Conservation (phyloP, 192 early-diverging fungal species). For the Umbelopsis vinacea region DNA sequence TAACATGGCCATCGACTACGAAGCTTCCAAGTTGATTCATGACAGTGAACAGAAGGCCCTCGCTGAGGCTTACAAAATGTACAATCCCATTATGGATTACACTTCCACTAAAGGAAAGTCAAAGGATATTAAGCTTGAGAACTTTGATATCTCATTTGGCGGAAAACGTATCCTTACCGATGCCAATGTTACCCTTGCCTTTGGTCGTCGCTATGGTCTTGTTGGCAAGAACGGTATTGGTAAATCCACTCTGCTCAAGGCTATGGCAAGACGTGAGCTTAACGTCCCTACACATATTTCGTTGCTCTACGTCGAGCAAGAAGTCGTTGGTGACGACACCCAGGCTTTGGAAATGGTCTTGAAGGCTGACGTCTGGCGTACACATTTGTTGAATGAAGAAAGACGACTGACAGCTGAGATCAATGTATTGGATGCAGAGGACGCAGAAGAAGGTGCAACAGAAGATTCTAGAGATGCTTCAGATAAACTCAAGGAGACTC, state of each 20-base stretch:
- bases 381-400: slow-evolving; percentile 88
- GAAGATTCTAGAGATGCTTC: slow-evolving; percentile 54
- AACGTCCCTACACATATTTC: slow-evolving; percentile 88
- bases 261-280: slow-evolving; percentile 85
- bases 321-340: slow-evolving; percentile 91
- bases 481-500: slow-evolving; percentile 60
- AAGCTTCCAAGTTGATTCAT: slow-evolving; percentile 72
- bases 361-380: slow-evolving; percentile 92
- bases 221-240: slow-evolving; percentile 93
- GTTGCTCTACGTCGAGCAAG: slow-evolving; percentile 98
- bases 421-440: slow-evolving; percentile 51
- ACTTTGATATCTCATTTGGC: slow-evolving; percentile 96
- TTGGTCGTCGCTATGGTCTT: slow-evolving; percentile 93
- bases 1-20: slow-evolving; percentile 58
- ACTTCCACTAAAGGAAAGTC: slow-evolving; percentile 77
- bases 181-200: slow-evolving; percentile 79
- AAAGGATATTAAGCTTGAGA: slow-evolving; percentile 96
- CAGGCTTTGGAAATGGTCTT: slow-evolving; percentile 87
- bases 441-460: slow-evolving; percentile 51
- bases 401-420: slow-evolving; percentile 61
- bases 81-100: slow-evolving; percentile 90
- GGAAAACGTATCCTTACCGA: slow-evolving; percentile 93
- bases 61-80: slow-evolving; percentile 77
- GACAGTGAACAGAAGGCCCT: slow-evolving; percentile 64
- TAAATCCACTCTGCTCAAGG: slow-evolving; percentile 80